Base-by-base conservation (phyloP, 495 filamentous ascomycete genomes). In the Parathielavia appendiculata region DNA sequence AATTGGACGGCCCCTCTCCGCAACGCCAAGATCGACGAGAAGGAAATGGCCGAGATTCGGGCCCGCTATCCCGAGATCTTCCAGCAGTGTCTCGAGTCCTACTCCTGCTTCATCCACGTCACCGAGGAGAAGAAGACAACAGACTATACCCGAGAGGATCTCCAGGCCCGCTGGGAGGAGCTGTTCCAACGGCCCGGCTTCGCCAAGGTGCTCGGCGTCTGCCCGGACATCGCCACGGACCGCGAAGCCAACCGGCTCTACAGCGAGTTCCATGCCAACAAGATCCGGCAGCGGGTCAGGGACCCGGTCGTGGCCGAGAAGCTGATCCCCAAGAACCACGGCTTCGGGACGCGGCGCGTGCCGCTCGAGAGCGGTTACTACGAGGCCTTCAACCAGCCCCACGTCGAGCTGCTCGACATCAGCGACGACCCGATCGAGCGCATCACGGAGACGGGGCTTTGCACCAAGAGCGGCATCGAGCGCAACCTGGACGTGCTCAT, bases 1-100 rank as follows among this genome's bases (percentile, higher is more conserved):
- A 84, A 83, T 59, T 69, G 79, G 13, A 73, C 73, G 8, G 56
- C 83, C 0, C 82, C 81, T 0, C 81, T 84, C 76, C 69, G 71
- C 5, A 73, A 78, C 44, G 57, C 62, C 9, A 51, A 63, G 14
- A 54, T 82, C 12, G 67, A 65, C 9, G 52, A 50, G 1, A 67
- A 77, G 38, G 75, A 81, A 40, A 76, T 80, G 64, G 62, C 72
- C 40, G 58, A 69, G 13, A 56, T 63, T 22, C 76, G 79, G 51
- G 48, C 58, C 9, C 58, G 67, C 7, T 82, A 81, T 43, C 75
- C 76, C 1, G 68, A 79, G 17, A 63, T 78, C 40, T 82, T 76
- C 66, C 66, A 59, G 20, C 51, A 74, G 13, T 73, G 79, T 22
- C 74, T 75, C 58, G 75, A 63, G 13, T 74, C 67, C 11, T 81